Conservation (phyloP, 192 early-diverging fungal genomes). For the Backusella morwellensis region DNA sequence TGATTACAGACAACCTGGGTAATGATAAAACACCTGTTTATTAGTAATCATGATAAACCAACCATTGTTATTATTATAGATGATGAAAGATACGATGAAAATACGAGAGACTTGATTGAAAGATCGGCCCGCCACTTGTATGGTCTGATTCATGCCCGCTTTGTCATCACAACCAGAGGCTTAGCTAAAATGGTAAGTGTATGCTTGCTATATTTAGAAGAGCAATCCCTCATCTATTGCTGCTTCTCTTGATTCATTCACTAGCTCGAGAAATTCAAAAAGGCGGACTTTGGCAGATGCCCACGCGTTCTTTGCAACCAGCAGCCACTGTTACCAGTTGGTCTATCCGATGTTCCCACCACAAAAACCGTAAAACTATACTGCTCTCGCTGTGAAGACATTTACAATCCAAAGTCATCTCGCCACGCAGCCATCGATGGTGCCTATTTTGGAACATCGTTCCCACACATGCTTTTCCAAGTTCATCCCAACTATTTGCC, state of each 20-base stretch:
- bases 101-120: constrained; percentile 76
- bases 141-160: constrained; percentile 96
- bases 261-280: constrained; percentile 85
- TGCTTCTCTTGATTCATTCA: neutral
- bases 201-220: no score
- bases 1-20: constrained; percentile 89
- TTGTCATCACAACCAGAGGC: constrained; percentile 89
- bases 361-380: constrained; percentile 90
- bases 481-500: constrained; percentile 80
- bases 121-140: constrained; percentile 88
- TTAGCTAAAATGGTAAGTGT: constrained; percentile 80
- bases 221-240: neutral
- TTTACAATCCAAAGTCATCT: constrained; percentile 85
- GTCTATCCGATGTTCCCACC: constrained; percentile 82
- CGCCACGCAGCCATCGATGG: constrained; percentile 86
- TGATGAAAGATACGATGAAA: constrained; percentile 65
- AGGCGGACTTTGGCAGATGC: constrained; percentile 91
- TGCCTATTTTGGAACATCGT: constrained; percentile 93
- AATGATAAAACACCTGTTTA: neutral
- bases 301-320: constrained; percentile 89
- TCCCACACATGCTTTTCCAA: constrained; percentile 95
- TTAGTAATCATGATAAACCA: neutral
- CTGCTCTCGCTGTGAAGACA: constrained; percentile 93
- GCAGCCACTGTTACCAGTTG: constrained; percentile 87
- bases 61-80: neutral